Conservation (phyloP, 352 stramenopile species). For the Elongisporangium senticosum region DNA sequence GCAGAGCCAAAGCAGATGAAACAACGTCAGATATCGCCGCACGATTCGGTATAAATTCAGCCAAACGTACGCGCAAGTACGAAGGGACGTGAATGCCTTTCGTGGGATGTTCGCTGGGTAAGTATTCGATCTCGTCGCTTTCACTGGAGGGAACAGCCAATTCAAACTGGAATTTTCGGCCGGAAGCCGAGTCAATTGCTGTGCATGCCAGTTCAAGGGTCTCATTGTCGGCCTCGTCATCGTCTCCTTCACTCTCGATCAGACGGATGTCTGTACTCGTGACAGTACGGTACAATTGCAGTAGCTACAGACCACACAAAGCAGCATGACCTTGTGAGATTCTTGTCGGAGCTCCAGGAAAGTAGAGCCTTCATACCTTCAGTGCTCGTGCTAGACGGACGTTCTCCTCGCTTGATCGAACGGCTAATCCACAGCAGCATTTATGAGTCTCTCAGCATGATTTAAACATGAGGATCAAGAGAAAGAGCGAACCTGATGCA, state of each 20-base stretch:
- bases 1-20: background rate
- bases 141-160: slow-evolving; percentile 57
- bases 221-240: slow-evolving; percentile 35
- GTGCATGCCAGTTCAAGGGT: slow-evolving; percentile 60
- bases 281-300: slow-evolving; percentile 73
- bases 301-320: slow-evolving; percentile 36
- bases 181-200: slow-evolving; percentile 55
- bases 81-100: slow-evolving; percentile 50
- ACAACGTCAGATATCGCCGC: background rate
- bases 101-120: slow-evolving; percentile 53
- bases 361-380: slow-evolving; percentile 32
- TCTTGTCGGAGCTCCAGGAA: background rate
- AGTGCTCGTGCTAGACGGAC: slow-evolving; percentile 63
- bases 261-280: slow-evolving; percentile 74
- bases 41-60: background rate
- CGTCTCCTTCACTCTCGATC: slow-evolving; percentile 54
- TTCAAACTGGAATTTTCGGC: slow-evolving; percentile 72
- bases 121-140: slow-evolving; percentile 76
- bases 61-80: slow-evolving; percentile 59
- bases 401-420: slow-evolving; percentile 34
- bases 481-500: slow-evolving; percentile 11
- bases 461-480: background rate
- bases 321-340: background rate
- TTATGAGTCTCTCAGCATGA: background rate
- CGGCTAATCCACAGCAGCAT: slow-evolving; percentile 7